Evolutionary conservation across 495 filamentous ascomycete species (phyloP).

Genomic region (Alectoria sarmentosa): DNA sequence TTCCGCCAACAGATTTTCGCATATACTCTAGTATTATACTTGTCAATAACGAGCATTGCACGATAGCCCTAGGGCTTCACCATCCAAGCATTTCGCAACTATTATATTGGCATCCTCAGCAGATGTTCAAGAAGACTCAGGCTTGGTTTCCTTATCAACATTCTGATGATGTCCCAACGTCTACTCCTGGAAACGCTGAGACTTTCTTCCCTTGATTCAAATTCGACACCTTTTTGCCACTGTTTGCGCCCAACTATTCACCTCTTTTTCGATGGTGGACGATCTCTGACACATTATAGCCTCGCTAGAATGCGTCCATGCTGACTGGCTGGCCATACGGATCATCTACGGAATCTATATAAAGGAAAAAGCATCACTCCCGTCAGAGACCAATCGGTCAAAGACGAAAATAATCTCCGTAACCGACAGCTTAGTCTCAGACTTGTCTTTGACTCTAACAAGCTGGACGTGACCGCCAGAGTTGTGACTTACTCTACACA

Average conservation of each 20-base stretch:
- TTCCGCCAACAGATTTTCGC: background rate
- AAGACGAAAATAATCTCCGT: background rate
- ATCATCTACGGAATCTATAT: too few relatives aligned
- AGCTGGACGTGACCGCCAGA: too few relatives aligned
- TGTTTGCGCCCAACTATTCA: background rate
- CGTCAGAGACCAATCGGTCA: too few relatives aligned
- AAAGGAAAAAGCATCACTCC: too few relatives aligned
- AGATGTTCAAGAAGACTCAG: background rate
- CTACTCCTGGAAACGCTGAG: background rate
- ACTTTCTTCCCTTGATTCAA: background rate
- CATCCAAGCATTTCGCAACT: background rate
- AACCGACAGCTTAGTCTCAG: background rate
- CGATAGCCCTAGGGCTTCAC: slow-evolving; percentile 5
- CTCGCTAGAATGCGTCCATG: background rate
- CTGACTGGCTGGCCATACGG: background rate
- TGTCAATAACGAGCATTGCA: background rate
- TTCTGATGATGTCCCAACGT: background rate
- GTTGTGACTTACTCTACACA: too few relatives aligned
- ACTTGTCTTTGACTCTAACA: too few relatives aligned
- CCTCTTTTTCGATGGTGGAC: background rate
- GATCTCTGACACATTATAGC: background rate
- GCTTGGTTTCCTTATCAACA: background rate
- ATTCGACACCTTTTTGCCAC: background rate
- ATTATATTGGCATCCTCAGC: too few relatives aligned
- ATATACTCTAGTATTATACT: slow-evolving; percentile 10